Conservation (phyloP, 139 green algal species). For the Eudorina sp. region DNA sequence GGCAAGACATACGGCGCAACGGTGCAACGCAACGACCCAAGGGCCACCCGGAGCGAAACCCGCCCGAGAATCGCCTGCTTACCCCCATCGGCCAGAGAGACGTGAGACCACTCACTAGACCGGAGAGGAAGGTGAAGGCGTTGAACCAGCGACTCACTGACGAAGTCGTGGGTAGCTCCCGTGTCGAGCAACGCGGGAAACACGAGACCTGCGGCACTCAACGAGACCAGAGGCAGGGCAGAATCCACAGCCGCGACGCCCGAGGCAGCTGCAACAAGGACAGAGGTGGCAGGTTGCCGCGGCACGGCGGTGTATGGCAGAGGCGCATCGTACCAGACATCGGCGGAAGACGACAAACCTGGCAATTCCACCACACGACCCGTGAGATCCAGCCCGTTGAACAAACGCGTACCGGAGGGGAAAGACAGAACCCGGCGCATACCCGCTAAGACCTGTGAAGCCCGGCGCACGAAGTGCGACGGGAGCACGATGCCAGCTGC, state of each 20-base stretch:
- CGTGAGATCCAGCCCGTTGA: neutral
- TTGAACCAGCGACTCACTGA: neutral
- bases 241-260: neutral
- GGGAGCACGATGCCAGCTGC: neutral
- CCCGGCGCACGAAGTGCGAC: neutral
- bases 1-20: no score
- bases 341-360: neutral
- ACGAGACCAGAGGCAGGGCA: neutral
- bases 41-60: no score
- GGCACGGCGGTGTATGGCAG: neutral
- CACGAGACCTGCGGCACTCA: neutral
- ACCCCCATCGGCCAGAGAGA: no score
- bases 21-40: no score
- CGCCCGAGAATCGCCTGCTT: no score
- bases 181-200: neutral
- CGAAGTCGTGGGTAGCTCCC: neutral
- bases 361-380: neutral
- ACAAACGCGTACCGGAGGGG: neutral
- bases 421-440: neutral
- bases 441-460: neutral
- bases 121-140: neutral
- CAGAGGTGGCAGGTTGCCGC: no score
- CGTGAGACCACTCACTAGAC: no score
- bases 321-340: slow-evolving; percentile 1
- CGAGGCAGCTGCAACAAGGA: neutral